These are phyloP conservation scores for Ammopiptanthus mongolicus DNA, from an alignment of 306 rosid genomes.

Conservation along the genomic window DNA sequence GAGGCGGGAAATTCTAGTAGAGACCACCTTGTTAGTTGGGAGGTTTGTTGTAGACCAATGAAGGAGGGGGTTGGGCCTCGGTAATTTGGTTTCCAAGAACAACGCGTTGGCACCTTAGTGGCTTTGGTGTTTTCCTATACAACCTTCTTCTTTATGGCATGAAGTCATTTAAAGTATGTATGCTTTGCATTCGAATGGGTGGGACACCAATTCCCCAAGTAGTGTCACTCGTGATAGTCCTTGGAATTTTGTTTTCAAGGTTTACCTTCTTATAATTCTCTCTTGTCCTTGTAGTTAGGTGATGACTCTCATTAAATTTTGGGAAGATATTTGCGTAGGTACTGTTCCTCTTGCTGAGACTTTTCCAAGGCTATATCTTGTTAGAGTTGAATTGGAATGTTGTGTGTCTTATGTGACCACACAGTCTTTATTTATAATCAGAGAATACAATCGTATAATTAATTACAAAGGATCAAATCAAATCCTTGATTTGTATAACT, in stretches of 20 bases:
- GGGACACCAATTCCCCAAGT: background rate
- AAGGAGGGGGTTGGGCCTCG: background rate
- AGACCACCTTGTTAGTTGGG: background rate
- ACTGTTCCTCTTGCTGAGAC: background rate
- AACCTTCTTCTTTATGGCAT: background rate
- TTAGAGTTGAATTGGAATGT: too few relatives aligned
- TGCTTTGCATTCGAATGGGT: background rate
- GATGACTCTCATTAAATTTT: background rate
- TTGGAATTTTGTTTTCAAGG: background rate
- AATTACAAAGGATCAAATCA: too few relatives aligned
- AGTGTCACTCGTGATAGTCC: background rate
- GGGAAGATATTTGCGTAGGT: background rate
- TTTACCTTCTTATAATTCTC: background rate
- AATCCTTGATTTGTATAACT: too few relatives aligned
- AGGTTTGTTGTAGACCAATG: background rate
- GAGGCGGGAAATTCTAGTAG: background rate
- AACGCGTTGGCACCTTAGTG: background rate
- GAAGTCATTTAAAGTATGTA: background rate
- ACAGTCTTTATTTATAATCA: too few relatives aligned
- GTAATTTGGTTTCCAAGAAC: background rate
- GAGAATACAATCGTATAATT: too few relatives aligned
- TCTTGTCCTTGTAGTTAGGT: background rate
- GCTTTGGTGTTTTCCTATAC: too few relatives aligned
- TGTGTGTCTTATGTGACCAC: too few relatives aligned
- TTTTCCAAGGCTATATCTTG: too few relatives aligned